Evolutionary conservation across 352 stramenopile genomes (phyloP).

Genomic region (Globisporangium takayamanum): DNA sequence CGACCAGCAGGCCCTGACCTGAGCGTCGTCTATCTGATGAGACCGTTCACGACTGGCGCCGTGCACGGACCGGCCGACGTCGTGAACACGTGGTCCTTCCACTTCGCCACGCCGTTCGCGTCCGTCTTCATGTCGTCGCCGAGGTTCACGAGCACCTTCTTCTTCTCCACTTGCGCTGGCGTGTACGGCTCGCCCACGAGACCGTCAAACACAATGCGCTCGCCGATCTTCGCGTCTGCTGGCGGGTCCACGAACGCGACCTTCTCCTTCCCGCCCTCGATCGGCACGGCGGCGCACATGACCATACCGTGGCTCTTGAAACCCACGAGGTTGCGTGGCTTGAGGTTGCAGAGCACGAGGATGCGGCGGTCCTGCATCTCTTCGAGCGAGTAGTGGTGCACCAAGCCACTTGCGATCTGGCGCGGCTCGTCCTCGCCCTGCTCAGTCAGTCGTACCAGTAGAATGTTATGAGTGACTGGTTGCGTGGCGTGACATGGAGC

Average conservation of each 20-base stretch:
- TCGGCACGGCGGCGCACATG: slow-evolving; percentile 70
- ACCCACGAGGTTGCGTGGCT: slow-evolving; percentile 85
- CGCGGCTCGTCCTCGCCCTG: slow-evolving; percentile 74
- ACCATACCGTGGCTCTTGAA: slow-evolving; percentile 92
- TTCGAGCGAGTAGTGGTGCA: slow-evolving; percentile 83
- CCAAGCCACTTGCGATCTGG: slow-evolving; percentile 83
- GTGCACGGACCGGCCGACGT: slow-evolving; percentile 74
- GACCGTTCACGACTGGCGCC: slow-evolving; percentile 57
- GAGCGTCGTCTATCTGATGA: slow-evolving; percentile 58
- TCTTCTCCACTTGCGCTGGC: slow-evolving; percentile 85
- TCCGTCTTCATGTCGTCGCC: slow-evolving; percentile 83
- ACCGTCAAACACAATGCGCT: slow-evolving; percentile 68
- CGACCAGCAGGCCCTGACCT: background rate
- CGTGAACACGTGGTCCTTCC: slow-evolving; percentile 71
- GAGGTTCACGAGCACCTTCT: slow-evolving; percentile 78
- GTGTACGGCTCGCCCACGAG: slow-evolving; percentile 68
- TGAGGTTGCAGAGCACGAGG: slow-evolving; percentile 90
- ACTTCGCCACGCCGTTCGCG: slow-evolving; percentile 68
- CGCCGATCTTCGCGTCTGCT: slow-evolving; percentile 58
- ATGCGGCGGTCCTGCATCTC: slow-evolving; percentile 82
- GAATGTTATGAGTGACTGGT: too few relatives aligned
- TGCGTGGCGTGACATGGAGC: background rate
- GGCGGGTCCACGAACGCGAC: slow-evolving; percentile 85
- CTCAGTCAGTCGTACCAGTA: background rate
- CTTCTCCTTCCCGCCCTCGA: slow-evolving; percentile 70